Evolutionary conservation across 1,284 basidiomycete genomes (phyloP).

Genomic region (Puccinia novopanici): DNA sequence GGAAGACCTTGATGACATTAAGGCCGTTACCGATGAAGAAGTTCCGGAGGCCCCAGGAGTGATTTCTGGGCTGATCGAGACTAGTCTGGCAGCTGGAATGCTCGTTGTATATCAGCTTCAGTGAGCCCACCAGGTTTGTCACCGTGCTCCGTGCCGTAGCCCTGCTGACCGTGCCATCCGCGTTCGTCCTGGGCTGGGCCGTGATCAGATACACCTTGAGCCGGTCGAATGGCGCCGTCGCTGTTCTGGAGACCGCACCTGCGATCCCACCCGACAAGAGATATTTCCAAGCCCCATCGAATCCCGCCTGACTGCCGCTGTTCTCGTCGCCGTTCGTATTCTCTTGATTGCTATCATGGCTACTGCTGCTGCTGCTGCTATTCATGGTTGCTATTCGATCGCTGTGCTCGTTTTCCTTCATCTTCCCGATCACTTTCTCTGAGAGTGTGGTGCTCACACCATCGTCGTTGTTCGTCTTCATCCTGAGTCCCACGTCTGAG

Average conservation of each 20-base stretch:
- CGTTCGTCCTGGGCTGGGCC: slow-evolving; percentile 61
- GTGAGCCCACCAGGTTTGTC: slow-evolving; percentile 69
- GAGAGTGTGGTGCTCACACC: slow-evolving; percentile 9
- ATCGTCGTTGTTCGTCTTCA: slow-evolving; percentile 1
- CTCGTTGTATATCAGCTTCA: slow-evolving; percentile 77
- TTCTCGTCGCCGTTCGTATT: background rate
- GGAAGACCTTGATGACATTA: slow-evolving; percentile 86
- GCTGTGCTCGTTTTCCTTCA: slow-evolving; percentile 51
- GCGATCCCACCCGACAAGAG: slow-evolving; percentile 55
- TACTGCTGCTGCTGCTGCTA: slow-evolving; percentile 2
- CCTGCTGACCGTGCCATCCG: slow-evolving; percentile 57
- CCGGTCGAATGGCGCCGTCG: slow-evolving; percentile 96
- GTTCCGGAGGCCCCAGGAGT: slow-evolving; percentile 73
- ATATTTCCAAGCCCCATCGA: slow-evolving; percentile 58
- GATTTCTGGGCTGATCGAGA: background rate
- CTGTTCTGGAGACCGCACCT: slow-evolving; percentile 79
- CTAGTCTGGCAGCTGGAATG: slow-evolving; percentile 13
- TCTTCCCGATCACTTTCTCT: slow-evolving; percentile 54
- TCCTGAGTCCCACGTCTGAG: background rate
- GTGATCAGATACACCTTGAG: slow-evolving; percentile 97
- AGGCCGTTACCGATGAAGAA: slow-evolving; percentile 81
- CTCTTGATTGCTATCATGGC: background rate
- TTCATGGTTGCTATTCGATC: slow-evolving; percentile 49
- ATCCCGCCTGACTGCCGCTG: background rate
- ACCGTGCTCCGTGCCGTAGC: slow-evolving; percentile 51